phyloP scores from a whole-genome alignment of 257 asterid species.

The Jacaranda mimosifolia region DNA sequence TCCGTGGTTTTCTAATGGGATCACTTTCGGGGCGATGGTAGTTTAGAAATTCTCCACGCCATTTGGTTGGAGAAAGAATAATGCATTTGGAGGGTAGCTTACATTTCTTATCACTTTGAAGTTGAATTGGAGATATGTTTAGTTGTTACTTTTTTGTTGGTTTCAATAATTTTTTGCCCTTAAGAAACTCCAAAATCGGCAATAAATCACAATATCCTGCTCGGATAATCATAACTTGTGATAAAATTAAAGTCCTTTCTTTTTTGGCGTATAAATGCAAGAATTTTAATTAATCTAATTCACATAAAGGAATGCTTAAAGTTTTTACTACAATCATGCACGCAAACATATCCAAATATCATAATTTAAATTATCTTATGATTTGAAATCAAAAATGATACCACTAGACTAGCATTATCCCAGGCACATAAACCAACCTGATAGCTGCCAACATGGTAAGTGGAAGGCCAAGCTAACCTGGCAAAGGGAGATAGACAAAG shows the following conservation, averaged over 20 bases:
- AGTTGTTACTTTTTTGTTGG: constrained; percentile 25
- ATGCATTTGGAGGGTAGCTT: constrained; percentile 33
- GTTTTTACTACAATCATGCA: background rate
- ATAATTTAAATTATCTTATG: background rate
- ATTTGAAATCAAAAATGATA: background rate
- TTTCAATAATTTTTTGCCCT: constrained; percentile 27
- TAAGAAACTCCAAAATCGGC: constrained; percentile 36
- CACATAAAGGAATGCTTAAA: too few species aligned
- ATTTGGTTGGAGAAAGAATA: too few species aligned
- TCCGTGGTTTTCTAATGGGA: too few species aligned
- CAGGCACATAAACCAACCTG: too few species aligned
- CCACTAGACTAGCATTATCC: too few species aligned
- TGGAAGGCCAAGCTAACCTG: too few species aligned
- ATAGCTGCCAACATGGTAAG: too few species aligned
- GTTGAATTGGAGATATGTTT: constrained; percentile 22
- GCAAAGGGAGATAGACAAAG: too few species aligned
- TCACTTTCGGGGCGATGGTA: too few species aligned
- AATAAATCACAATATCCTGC: constrained; percentile 24
- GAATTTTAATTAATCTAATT: background rate
- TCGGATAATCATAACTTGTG: background rate
- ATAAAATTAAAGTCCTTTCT: constrained; percentile 5
- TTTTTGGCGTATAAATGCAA: background rate
- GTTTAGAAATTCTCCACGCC: constrained; percentile 27
- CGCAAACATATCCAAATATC: background rate
- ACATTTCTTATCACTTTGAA: constrained; percentile 19